Conservation (phyloP, 225 moss, liverwort and hornwort genomes). For the Takakia lepidozioides region DNA sequence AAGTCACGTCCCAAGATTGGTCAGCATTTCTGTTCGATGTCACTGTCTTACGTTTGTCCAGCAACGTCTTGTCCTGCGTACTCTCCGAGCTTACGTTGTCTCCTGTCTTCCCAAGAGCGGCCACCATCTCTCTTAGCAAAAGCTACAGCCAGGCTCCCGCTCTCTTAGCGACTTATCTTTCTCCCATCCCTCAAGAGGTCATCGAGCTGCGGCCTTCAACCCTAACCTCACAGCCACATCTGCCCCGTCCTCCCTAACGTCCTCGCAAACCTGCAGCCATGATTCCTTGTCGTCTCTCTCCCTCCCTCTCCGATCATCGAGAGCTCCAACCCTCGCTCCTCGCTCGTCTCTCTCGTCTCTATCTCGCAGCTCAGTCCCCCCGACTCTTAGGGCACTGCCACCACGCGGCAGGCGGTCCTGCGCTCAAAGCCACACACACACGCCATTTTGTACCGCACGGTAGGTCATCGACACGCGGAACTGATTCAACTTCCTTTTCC, state of each 20-base stretch:
- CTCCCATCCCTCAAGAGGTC: neutral
- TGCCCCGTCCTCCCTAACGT: no score
- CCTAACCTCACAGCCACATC: conserved; percentile 5
- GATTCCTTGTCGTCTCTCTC: conserved; percentile 1
- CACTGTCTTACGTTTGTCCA: conserved; percentile 18
- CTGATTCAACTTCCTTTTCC: no score
- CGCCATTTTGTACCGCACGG: no score
- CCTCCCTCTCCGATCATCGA: no score
- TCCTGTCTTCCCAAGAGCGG: conserved; percentile 23
- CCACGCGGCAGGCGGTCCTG: no score
- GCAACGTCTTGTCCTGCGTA: conserved; percentile 19
- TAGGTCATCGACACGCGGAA: no score
- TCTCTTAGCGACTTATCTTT: neutral
- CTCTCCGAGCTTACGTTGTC: conserved; percentile 42
- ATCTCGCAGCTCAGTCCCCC: no score
- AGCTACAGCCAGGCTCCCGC: neutral
- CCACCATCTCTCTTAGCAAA: conserved; percentile 36
- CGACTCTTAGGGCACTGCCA: no score
- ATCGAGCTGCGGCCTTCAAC: conserved; percentile 5
- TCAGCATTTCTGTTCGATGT: conserved; percentile 9
- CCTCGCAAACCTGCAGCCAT: neutral
- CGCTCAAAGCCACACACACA: no score
- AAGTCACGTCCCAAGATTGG: conserved; percentile 21
- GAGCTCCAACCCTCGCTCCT: no score
- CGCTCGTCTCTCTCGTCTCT: no score